A percentile compares a stretch with the other conserved stretches of the same genome.
Evolutionary conservation across 495 filamentous ascomycete genomes (phyloP).

Genomic region (Aspergillus nidulans): DNA sequence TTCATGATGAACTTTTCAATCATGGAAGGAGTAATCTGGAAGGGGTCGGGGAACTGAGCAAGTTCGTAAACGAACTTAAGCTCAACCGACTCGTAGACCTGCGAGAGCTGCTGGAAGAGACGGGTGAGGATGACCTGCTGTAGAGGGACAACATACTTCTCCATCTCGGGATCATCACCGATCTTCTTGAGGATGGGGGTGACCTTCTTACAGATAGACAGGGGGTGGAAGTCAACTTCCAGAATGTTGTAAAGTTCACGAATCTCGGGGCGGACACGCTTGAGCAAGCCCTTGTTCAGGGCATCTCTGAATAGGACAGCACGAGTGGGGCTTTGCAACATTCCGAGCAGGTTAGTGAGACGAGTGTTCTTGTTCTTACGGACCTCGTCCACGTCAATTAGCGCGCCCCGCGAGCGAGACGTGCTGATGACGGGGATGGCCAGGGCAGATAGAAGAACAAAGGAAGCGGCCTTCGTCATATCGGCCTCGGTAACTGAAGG

Average conservation of each 20-base stretch:
- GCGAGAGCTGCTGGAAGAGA: constrained; percentile 97
- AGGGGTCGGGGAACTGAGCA: constrained; percentile 93
- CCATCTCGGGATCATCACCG: constrained; percentile 90
- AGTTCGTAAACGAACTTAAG: constrained; percentile 90
- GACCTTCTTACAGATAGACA: constrained; percentile 98
- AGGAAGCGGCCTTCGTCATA: constrained; percentile 82
- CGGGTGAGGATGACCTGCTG: constrained; percentile 98
- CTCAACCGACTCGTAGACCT: constrained; percentile 98
- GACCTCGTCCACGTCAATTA: constrained; percentile 94
- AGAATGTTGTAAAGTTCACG: constrained; percentile 96
- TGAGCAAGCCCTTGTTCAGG: constrained; percentile 86
- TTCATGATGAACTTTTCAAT: constrained; percentile 99
- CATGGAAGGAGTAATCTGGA: constrained; percentile 83
- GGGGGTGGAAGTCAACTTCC: constrained; percentile 97
- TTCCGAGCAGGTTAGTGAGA: constrained; percentile 91
- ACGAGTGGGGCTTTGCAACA: constrained; percentile 83
- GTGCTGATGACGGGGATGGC: constrained; percentile 99
- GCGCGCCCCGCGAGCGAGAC: constrained; percentile 86
- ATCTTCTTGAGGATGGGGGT: constrained; percentile 93
- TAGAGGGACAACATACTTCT: constrained; percentile 88
- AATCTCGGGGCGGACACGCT: constrained; percentile 88
- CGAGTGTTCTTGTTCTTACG: constrained; percentile 98
- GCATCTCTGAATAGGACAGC: constrained; percentile 92
- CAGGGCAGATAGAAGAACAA: constrained; percentile 91
- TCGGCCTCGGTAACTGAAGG: constrained; percentile 84